phyloP scores from a whole-genome alignment of 2,329 filamentous ascomycete genomes.

The Biscogniauxia sp. region DNA sequence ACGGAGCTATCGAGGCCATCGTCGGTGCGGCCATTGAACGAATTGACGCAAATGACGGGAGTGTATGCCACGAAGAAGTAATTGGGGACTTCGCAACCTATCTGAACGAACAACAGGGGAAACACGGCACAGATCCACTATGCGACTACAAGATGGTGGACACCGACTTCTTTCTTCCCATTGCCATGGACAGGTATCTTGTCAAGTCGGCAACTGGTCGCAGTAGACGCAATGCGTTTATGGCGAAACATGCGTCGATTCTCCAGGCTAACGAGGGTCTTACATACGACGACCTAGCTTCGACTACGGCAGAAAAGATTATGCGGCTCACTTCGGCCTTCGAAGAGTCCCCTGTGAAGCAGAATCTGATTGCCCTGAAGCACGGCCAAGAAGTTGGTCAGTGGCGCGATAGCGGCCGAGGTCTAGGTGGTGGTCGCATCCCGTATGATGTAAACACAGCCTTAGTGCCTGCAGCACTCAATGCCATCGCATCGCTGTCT shows the following conservation, averaged over 20 bases:
- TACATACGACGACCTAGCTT: constrained; percentile 51
- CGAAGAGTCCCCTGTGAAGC: constrained; percentile 45
- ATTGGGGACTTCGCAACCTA: constrained; percentile 65
- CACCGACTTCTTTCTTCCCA: constrained; percentile 59
- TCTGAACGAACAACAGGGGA: constrained; percentile 52
- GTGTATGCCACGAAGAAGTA: constrained; percentile 63
- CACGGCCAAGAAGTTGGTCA: constrained; percentile 54
- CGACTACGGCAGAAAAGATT: constrained; percentile 55
- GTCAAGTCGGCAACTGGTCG: constrained; percentile 42
- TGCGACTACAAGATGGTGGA: constrained; percentile 64
- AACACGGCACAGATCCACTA: constrained; percentile 48
- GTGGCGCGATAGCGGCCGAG: constrained; percentile 61
- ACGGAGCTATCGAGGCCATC: constrained; percentile 58
- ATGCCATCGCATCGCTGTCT: constrained; percentile 54
- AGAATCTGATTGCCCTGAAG: constrained; percentile 59
- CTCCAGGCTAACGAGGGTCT: constrained; percentile 49
- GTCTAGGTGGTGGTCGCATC: constrained; percentile 60
- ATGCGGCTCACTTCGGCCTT: constrained; percentile 56
- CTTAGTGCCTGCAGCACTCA: constrained; percentile 58
- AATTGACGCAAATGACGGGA: constrained; percentile 58
- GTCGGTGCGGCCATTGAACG: constrained; percentile 60
- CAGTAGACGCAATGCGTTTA: constrained; percentile 35
- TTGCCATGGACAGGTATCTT: constrained; percentile 59
- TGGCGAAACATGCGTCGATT: constrained; percentile 45
- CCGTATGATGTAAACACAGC: constrained; percentile 66